phyloP scores from a whole-genome alignment of 2,329 filamentous ascomycete species.

The Nakataea oryzae region DNA sequence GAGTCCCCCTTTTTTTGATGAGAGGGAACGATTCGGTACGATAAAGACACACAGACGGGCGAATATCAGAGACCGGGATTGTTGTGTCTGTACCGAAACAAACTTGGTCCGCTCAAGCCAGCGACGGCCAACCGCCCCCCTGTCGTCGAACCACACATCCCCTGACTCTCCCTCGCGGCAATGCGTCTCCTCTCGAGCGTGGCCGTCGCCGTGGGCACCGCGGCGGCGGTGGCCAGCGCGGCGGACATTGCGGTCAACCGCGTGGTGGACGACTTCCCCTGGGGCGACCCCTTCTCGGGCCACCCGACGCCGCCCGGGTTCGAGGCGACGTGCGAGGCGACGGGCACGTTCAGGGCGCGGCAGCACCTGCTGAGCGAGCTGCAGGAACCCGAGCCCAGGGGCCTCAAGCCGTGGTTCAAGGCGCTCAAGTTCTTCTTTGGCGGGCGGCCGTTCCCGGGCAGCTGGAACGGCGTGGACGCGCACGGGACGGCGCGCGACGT shows the following conservation, averaged over 20 bases:
- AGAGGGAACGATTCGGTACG: no score
- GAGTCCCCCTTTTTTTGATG: neutral
- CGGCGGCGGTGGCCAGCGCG: neutral
- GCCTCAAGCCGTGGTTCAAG: conserved; percentile 26
- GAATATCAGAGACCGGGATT: neutral
- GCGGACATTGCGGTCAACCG: conserved; percentile 4
- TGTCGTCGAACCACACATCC: neutral
- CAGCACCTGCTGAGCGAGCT: conserved; percentile 35
- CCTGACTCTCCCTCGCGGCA: neutral
- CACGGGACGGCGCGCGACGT: conserved; percentile 37
- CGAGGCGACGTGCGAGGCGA: conserved; percentile 21
- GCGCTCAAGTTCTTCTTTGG: conserved; percentile 29
- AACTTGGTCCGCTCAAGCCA: neutral
- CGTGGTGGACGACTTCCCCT: conserved; percentile 24
- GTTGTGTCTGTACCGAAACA: neutral
- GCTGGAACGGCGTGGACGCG: conserved; percentile 40
- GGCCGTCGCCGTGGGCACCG: neutral
- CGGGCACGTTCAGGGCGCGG: conserved; percentile 22
- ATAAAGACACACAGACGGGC: no score
- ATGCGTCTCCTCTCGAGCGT: neutral
- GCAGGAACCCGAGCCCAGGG: conserved; percentile 22
- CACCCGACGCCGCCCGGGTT: conserved; percentile 17
- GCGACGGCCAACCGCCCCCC: no score
- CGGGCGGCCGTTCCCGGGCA: conserved; percentile 34
- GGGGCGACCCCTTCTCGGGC: conserved; percentile 27